Conservation (phyloP, 805 yeast species). For the Hanseniaspora pseudoguilliermondii region DNA sequence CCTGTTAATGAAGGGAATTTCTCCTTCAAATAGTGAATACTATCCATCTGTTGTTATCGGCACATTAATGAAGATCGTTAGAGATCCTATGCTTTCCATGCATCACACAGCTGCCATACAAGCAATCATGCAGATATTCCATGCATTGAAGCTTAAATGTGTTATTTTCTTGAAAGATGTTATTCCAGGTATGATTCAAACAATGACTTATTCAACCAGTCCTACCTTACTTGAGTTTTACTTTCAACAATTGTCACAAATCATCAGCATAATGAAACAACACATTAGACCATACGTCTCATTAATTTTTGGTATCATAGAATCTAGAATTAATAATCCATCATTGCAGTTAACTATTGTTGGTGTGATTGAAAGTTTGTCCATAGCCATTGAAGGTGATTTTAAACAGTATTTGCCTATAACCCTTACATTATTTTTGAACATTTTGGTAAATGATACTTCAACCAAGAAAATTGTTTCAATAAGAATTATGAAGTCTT, state of each 20-base stretch:
- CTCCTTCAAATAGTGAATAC: slow-evolving; percentile 85
- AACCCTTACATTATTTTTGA: slow-evolving; percentile 61
- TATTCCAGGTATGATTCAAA: slow-evolving; percentile 73
- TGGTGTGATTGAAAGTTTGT: slow-evolving; percentile 67
- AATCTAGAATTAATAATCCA: slow-evolving; percentile 53
- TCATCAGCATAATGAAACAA: slow-evolving; percentile 72
- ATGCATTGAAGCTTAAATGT: slow-evolving; percentile 75
- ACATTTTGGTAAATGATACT: slow-evolving; percentile 61
- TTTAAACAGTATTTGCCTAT: slow-evolving; percentile 74
- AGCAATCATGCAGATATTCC: slow-evolving; percentile 82
- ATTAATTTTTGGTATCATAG: slow-evolving; percentile 60
- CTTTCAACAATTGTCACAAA: slow-evolving; percentile 72
- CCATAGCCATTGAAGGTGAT: slow-evolving; percentile 81
- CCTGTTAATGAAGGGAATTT: slow-evolving; percentile 80
- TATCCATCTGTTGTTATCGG: slow-evolving; percentile 90
- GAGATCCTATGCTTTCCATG: slow-evolving; percentile 69
- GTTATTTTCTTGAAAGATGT: slow-evolving; percentile 80
- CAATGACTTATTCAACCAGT: slow-evolving; percentile 64
- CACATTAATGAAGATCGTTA: slow-evolving; percentile 67
- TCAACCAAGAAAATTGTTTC: slow-evolving; percentile 50
- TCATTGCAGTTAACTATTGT: slow-evolving; percentile 68
- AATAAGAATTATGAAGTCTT: slow-evolving; percentile 61
- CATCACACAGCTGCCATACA: slow-evolving; percentile 92
- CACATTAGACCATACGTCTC: slow-evolving; percentile 75
- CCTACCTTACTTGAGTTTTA: slow-evolving; percentile 71